A percentile compares a stretch with the other conserved stretches of the same genome.
phyloP scores from a whole-genome alignment of 768 basidiomycete species.

The Xerocomus potaroensis region DNA sequence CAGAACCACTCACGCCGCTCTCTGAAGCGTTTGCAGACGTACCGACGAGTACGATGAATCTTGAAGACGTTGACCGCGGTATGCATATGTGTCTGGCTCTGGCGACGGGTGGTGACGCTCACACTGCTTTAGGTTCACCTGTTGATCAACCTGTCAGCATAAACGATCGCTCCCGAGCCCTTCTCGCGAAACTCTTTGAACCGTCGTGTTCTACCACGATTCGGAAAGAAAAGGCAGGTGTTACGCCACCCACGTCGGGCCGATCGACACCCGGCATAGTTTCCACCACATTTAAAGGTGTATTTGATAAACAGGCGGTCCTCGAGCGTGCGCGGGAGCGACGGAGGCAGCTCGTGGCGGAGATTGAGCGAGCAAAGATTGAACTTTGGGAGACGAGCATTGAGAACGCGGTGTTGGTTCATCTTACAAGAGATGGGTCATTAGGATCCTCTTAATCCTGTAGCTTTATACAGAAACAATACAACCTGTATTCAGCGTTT shows the following conservation, averaged over 20 bases:
- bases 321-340: conserved; percentile 51
- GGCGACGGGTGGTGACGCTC: too few relatives aligned
- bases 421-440: conserved; percentile 37
- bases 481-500: conserved; percentile 9
- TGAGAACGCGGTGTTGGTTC: conserved; percentile 59
- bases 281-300: conserved; percentile 2
- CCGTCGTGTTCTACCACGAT: not conserved
- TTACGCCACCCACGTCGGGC: not conserved
- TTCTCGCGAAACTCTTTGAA: not conserved
- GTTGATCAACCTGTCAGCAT: conserved; percentile 3
- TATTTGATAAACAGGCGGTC: conserved; percentile 38
- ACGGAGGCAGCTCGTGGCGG: conserved; percentile 46
- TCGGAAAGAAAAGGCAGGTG: conserved; percentile 19
- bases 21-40: conserved; percentile 14
- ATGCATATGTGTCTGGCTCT: not conserved
- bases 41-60: not conserved
- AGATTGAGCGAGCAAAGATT: conserved; percentile 57
- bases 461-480: not conserved
- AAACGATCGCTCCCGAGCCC: not conserved
- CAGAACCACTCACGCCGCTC: conserved; percentile 24
- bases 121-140: too few relatives aligned
- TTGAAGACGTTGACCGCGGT: conserved; percentile 10
- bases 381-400: conserved; percentile 73
- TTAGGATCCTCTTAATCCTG: conserved; percentile 4
- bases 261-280: not conserved